Base-by-base conservation (phyloP, 2,329 filamentous ascomycete species). In the Ophiostoma ulmi region DNA sequence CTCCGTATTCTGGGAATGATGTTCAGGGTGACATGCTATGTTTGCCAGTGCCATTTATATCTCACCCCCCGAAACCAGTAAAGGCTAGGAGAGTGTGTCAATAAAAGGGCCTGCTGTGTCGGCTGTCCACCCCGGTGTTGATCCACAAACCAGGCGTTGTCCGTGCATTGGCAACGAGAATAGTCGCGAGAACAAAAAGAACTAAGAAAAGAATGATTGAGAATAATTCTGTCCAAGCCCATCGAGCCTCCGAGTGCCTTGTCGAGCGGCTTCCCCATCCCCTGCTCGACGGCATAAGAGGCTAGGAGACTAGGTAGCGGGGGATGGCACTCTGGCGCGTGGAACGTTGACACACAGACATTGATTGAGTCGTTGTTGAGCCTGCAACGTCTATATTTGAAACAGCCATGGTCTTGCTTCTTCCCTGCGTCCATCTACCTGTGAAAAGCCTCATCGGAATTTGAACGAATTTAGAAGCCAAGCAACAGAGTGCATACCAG, bases 281-380 rank as follows among this genome's bases (percentile, higher is more conserved):
- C 67, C 67, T 58, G 58, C 58, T 48, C 55, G 38, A 22, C 20
- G 70, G 55, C 41, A 36, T 22, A 35, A 13, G 55, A 48, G 44
- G 44, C 44, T 48, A 48, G 44, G 39, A 63, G 68, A 55, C 68
- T n/a, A 52, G 31, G 68, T 44, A 66, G 68, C 36, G 66, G 65
- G 52, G 67, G 44, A 44, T 55, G 69, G 68, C 36, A 70, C 71
- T 68, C 71, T 70, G 58, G 68, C 69, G 44, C 64, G 67, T 65
- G 71, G 65, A 70, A 70, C 44, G 26, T 26, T 55, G 65, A 67
- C 73, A 65, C 73, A 74, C 73, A 63, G 72, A 73, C 69, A 31
- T 61, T 69, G 68, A 61, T 39, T 67, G 65, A 64, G 48, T 65
- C 8, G 64, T 66, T n/a, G 65, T 14, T 72, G 69, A 41, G 31